Percentiles rank a stretch among this genome's conserved stretches.
Evolutionary conservation across 2,329 filamentous ascomycete genomes (phyloP).

Genomic region (Emmonsiellopsis sp.): DNA sequence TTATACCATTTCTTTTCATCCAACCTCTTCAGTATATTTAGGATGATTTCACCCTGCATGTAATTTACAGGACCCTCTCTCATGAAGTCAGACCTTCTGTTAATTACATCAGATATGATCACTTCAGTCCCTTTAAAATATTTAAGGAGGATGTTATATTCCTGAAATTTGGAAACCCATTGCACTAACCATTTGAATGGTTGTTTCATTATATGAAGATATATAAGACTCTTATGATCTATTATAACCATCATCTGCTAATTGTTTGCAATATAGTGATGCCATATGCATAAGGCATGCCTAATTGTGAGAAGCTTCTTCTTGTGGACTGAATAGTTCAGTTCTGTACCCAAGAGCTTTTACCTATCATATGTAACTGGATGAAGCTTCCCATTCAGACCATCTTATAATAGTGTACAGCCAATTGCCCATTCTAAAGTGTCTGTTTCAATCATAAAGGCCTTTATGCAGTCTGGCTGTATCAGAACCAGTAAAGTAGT

Average conservation of each 20-base stretch:
- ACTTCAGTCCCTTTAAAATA: neutral
- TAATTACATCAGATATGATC: neutral
- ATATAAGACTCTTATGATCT: neutral
- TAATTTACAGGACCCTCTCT: neutral
- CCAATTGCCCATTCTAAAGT: neutral
- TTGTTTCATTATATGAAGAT: neutral
- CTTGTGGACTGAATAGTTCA: too few relatives aligned
- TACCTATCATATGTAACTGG: too few relatives aligned
- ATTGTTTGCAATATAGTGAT: neutral
- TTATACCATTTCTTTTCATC: neutral
- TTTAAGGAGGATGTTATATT: neutral
- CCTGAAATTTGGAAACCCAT: neutral
- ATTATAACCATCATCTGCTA: neutral
- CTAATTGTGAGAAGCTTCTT: too few relatives aligned
- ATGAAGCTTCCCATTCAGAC: too few relatives aligned
- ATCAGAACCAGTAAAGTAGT: neutral
- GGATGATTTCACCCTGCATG: accelerated
- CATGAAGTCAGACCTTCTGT: neutral
- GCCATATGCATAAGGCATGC: neutral
- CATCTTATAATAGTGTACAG: too few relatives aligned
- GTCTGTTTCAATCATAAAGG: neutral
- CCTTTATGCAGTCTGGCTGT: neutral
- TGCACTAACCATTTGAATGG: neutral
- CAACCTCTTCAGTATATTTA: neutral
- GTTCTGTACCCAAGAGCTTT: too few relatives aligned